Conservation (phyloP, 2,329 filamentous ascomycete species). For the Neopestalotiopsis sp. region DNA sequence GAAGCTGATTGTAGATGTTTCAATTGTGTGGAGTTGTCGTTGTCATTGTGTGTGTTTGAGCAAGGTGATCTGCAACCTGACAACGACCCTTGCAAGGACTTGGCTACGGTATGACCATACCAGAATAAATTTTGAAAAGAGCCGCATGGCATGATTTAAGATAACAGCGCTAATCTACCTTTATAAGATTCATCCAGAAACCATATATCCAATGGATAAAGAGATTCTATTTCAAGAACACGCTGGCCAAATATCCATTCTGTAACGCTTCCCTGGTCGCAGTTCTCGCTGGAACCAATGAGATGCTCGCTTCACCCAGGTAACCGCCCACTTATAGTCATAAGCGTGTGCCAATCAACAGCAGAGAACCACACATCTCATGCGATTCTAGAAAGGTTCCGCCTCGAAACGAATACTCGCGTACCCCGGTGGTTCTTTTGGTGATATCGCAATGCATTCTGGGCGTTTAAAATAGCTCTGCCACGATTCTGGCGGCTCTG, state of each 20-base stretch:
- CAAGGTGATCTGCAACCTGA: no score
- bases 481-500: neutral
- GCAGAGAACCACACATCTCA: neutral
- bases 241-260: neutral
- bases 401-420: neutral
- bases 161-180: no score
- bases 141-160: no score
- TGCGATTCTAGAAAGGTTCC: slow-evolving; percentile 16
- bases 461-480: neutral
- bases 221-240: neutral
- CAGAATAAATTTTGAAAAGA: no score
- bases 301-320: neutral
- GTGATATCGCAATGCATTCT: neutral
- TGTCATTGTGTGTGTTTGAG: no score
- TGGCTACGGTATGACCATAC: no score
- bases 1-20: no score
- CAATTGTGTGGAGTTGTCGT: no score
- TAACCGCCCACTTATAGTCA: slow-evolving; percentile 9
- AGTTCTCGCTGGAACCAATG: neutral
- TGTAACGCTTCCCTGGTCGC: neutral
- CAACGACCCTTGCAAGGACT: no score
- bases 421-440: neutral
- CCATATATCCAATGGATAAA: neutral
- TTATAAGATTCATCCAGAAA: no score
- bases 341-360: slow-evolving; percentile 13